phyloP scores from a whole-genome alignment of 108 stramenopile genomes.

The Nitzschia putrida region DNA sequence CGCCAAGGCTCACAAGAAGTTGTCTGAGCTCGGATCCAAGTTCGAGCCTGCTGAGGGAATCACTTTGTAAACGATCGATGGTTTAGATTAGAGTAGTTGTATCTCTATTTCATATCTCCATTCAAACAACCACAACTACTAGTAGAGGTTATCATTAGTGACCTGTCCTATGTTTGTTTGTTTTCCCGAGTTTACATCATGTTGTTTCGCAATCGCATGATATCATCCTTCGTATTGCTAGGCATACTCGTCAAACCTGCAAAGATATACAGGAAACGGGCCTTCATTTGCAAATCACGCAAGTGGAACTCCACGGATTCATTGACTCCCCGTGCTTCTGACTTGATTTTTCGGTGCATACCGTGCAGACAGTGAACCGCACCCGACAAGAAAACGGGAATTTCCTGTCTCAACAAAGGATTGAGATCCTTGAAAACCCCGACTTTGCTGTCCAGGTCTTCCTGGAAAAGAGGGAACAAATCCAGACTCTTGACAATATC shows the following conservation, averaged over 20 bases:
- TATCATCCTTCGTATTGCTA: constrained; percentile 19
- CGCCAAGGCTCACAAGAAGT: constrained; percentile 88
- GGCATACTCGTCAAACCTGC: constrained; percentile 56
- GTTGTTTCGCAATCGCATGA: constrained; percentile 35
- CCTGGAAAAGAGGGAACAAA: constrained; percentile 43
- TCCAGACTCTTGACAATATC: constrained; percentile 32
- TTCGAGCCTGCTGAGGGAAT: constrained; percentile 68
- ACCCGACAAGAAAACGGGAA: constrained; percentile 39
- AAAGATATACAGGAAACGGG: constrained; percentile 71
- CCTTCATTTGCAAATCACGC: constrained; percentile 52
- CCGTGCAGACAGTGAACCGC: constrained; percentile 46
- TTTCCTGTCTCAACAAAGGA: constrained; percentile 31
- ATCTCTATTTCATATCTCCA: no score
- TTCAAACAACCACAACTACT: no score
- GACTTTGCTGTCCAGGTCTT: constrained; percentile 39
- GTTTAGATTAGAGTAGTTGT: no score
- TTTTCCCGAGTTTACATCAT: constrained; percentile 33
- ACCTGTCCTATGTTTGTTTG: no score
- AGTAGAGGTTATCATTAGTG: no score
- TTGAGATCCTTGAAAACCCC: constrained; percentile 41
- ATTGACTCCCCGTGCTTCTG: constrained; percentile 28
- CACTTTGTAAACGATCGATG: background rate
- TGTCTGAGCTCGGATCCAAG: constrained; percentile 87
- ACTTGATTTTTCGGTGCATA: constrained; percentile 37
- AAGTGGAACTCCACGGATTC: constrained; percentile 33